These are phyloP conservation scores for Nemania sp. DNA, from an alignment of 2,329 filamentous ascomycete genomes.

Conservation along the genomic window DNA sequence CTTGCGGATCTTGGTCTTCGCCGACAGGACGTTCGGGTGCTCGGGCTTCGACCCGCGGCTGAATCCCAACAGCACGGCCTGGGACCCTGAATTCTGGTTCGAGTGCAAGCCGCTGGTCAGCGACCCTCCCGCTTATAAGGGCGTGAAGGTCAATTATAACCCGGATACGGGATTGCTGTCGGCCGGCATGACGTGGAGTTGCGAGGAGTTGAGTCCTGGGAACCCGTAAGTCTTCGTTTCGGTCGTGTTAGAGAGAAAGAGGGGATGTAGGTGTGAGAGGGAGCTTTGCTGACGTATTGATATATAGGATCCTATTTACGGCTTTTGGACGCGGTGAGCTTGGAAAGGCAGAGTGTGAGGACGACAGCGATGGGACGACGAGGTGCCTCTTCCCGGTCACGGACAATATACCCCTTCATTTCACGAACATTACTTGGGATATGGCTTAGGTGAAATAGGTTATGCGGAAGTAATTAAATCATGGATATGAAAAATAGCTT, in stretches of 20 bases:
- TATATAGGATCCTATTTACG: conserved; percentile 6
- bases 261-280: too few relatives aligned
- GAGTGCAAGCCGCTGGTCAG: background rate
- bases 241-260: too few relatives aligned
- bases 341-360: conserved; percentile 3
- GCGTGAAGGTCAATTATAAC: conserved; percentile 5
- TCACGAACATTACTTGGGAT: conserved; percentile 4
- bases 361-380: conserved; percentile 7
- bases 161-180: background rate
- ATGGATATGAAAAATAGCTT: too few relatives aligned
- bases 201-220: background rate
- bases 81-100: conserved; percentile 7
- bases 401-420: conserved; percentile 4
- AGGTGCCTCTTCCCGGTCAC: conserved; percentile 1
- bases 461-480: too few relatives aligned
- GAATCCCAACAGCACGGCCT: conserved; percentile 1
- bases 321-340: background rate
- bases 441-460: background rate
- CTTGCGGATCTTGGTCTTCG: conserved; percentile 1
- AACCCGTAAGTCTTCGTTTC: background rate
- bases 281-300: background rate
- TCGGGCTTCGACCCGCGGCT: background rate
- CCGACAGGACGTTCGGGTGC: background rate
- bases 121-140: background rate
- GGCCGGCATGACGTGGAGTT: conserved; percentile 3